These are phyloP conservation scores for Botrytis tulipae DNA, from an alignment of 2,329 filamentous ascomycete species.

Conservation along the genomic window DNA sequence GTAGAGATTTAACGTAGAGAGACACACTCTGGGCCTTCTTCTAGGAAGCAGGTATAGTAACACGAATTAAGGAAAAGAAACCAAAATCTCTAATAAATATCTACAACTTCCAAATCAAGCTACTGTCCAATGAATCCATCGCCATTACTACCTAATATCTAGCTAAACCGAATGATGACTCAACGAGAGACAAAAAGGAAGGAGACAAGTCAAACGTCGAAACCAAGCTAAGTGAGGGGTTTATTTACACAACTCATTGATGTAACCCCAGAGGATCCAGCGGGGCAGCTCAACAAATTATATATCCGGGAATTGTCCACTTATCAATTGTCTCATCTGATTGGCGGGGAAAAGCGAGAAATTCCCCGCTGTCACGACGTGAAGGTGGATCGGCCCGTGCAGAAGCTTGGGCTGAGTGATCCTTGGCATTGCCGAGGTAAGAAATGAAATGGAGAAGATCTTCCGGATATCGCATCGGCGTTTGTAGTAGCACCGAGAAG, in stretches of 20 bases:
- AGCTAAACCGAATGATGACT: neutral
- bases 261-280: neutral
- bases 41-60: neutral
- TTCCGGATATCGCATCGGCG: neutral
- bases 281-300: constrained; percentile 12
- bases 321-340: neutral
- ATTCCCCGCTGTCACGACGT: neutral
- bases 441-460: neutral
- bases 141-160: neutral
- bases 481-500: neutral
- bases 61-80: neutral
- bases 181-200: constrained; percentile 5
- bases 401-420: neutral
- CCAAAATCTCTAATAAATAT: neutral
- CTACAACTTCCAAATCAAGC: neutral
- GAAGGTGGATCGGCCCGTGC: neutral
- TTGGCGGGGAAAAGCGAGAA: neutral
- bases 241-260: neutral
- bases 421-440: neutral
- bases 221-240: neutral
- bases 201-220: neutral
- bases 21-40: neutral
- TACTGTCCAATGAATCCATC: neutral
- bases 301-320: neutral
- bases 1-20: neutral